Evolutionary conservation across 768 basidiomycete species (phyloP).

Genomic region (Sporobolomyces pararoseus): DNA sequence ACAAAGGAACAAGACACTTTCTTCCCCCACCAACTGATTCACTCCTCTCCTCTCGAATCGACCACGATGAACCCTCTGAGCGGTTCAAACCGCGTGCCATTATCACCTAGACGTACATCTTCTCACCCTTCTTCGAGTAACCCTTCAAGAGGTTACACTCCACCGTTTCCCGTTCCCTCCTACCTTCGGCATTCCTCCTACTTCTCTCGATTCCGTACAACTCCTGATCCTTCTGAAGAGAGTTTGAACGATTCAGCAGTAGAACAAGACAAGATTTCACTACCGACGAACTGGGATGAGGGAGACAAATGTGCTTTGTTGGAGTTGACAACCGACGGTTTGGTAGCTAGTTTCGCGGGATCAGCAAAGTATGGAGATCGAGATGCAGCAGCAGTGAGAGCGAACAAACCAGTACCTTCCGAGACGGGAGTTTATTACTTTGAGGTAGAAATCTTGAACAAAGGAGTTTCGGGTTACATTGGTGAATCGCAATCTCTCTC

Average conservation of each 20-base stretch:
- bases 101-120: slow-evolving; percentile 8
- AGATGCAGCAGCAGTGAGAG: slow-evolving; percentile 79
- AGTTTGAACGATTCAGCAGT: not conserved
- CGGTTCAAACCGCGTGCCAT: slow-evolving; percentile 28
- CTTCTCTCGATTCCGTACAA: slow-evolving; percentile 29
- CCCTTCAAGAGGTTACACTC: slow-evolving; percentile 1
- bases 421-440: slow-evolving; percentile 92
- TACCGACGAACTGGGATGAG: slow-evolving; percentile 31
- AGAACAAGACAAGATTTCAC: slow-evolving; percentile 1
- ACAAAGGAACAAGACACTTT: too few species aligned
- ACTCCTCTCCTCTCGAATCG: too few species aligned
- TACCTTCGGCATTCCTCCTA: slow-evolving; percentile 40
- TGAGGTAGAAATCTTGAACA: slow-evolving; percentile 78
- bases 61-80: slow-evolving; percentile 10
- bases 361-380: slow-evolving; percentile 57
- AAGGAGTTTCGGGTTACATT: slow-evolving; percentile 66
- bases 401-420: slow-evolving; percentile 70
- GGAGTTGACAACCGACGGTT: slow-evolving; percentile 27
- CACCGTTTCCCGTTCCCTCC: slow-evolving; percentile 36
- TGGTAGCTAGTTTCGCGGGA: slow-evolving; percentile 27
- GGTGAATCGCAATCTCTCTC: slow-evolving; percentile 52
- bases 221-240: not conserved
- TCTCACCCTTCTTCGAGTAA: not conserved
- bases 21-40: too few species aligned
- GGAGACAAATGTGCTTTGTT: slow-evolving; percentile 32